These are phyloP conservation scores for Colletotrichum acutatum DNA, from an alignment of 2,329 filamentous ascomycete species.

Conservation along the genomic window DNA sequence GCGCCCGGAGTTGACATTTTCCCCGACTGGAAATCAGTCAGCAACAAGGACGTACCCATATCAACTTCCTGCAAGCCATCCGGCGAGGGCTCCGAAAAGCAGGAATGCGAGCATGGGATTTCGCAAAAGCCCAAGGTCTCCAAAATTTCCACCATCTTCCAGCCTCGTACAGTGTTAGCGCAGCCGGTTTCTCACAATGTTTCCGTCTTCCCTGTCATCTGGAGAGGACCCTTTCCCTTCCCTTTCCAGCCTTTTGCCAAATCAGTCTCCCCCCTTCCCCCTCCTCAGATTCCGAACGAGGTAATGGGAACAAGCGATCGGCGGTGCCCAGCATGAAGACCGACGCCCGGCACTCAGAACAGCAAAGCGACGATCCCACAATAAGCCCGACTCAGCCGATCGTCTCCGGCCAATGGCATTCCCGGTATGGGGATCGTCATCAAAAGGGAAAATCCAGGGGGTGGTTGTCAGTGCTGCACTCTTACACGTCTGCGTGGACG, in stretches of 20 bases:
- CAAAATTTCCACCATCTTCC: not conserved
- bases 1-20: not conserved
- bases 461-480: not conserved
- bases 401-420: constrained; percentile 12
- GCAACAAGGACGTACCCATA: not conserved
- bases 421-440: constrained; percentile 23
- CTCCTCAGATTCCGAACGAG: constrained; percentile 6
- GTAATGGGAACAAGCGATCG: constrained; percentile 27
- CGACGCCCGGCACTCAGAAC: constrained; percentile 16
- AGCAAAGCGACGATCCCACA: constrained; percentile 30
- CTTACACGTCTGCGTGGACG: not conserved
- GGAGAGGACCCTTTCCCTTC: not conserved
- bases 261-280: not conserved
- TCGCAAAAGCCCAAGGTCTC: not conserved
- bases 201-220: not conserved
- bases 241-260: not conserved
- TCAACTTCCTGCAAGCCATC: constrained; percentile 9
- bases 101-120: constrained; percentile 30
- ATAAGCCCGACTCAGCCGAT: constrained; percentile 33
- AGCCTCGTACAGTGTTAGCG: not conserved
- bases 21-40: not conserved
- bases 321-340: constrained; percentile 20
- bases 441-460: not conserved
- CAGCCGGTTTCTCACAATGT: not conserved
- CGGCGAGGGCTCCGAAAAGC: not conserved